These are phyloP conservation scores for Thermoascus crustaceus DNA, from an alignment of 2,329 filamentous ascomycete genomes.

Conservation along the genomic window DNA sequence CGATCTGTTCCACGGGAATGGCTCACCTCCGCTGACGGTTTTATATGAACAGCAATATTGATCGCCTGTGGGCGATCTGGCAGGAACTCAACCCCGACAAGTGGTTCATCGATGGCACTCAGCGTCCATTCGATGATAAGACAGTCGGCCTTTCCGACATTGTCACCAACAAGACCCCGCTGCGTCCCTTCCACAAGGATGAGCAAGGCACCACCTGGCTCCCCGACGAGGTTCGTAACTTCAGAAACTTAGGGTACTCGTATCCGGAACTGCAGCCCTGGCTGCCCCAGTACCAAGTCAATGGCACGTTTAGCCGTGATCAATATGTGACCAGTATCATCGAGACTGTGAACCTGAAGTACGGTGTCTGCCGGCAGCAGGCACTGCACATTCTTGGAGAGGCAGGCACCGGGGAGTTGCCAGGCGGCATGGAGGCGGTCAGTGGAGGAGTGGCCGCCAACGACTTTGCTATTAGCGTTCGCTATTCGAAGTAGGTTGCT, in stretches of 20 bases:
- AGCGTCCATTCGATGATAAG: conserved; percentile 50
- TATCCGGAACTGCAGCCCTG: conserved; percentile 50
- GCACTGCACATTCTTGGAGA: not conserved
- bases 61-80: conserved; percentile 68
- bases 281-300: conserved; percentile 6
- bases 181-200: conserved; percentile 53
- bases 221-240: conserved; percentile 52
- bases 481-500: not conserved
- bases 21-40: not conserved
- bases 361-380: not conserved
- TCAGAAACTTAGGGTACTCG: conserved; percentile 59
- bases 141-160: conserved; percentile 11
- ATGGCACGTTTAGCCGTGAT: not conserved
- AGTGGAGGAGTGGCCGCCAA: not conserved
- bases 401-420: not conserved
- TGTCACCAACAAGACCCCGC: conserved; percentile 8
- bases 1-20: not conserved
- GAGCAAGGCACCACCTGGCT: conserved; percentile 55
- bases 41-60: conserved; percentile 49
- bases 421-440: not conserved
- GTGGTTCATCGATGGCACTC: conserved; percentile 47
- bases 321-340: not conserved
- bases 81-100: conserved; percentile 60
- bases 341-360: not conserved
- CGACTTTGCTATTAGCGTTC: conserved; percentile 40